Evolutionary conservation across 1,139 yeast genomes (phyloP), one percentile per base, ranked within the genome.

Genomic region (Taphrina communis): DNA sequence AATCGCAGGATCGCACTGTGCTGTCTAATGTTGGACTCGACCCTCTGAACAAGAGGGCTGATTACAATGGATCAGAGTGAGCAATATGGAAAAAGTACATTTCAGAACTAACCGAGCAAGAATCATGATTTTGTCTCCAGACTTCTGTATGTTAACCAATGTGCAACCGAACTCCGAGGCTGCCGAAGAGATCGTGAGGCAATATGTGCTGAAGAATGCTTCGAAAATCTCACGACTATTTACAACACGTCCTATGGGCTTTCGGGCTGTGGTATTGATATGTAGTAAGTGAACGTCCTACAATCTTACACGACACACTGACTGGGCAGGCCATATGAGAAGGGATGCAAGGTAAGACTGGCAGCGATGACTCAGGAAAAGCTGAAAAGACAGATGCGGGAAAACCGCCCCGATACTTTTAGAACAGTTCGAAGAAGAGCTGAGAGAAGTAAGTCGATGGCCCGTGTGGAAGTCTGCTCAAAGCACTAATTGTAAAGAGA

Each of bases 361-460:
- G 2, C 19, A 9, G 11, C 17, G n/a, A 7, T 7, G 2, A 36
- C 1, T 9, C 35, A 9, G n/a, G 6, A 9, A 36, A 31, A 21
- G n/a, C 42, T 12, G 6, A 31, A 7, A 8, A 5, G 21, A 11
- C 11, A 44, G 67, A 8, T 63, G 67, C 17, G 67, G 67, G 19
- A 63, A 63, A 56, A 63, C 67, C 2, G 67, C 67, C 6, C 67
- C 67, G 12, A 46, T 63, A 14, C 48, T 63, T 21, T 46, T 48
- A 17, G 67, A 63, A 12, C 52, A 56, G n/a, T 55, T 63, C 19
- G 67, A 63, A 19, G 67, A 63, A 25, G 52, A 46, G 39, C 39
- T 63, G 21, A 38, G 67, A 7, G 67, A 58, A 25, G 62, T 31
- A 19, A 14, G 38, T 21, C n/a, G 12, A 35, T 7, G 4, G 3